phyloP scores from a whole-genome alignment of 495 filamentous ascomycete species.

The Aspergillus haitiensis region DNA sequence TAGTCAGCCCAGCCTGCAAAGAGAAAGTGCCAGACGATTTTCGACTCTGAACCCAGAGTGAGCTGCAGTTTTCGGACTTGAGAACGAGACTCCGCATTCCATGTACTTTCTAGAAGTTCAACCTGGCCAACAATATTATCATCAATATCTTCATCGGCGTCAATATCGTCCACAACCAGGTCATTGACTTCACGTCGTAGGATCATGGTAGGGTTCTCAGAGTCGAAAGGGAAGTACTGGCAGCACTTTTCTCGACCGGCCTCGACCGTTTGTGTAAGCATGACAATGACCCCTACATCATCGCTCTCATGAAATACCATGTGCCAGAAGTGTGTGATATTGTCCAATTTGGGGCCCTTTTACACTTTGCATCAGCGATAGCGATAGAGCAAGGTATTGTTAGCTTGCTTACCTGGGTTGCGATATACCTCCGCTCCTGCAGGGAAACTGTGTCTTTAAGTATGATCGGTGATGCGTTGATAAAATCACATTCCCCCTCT shows the following conservation, averaged over 20 bases:
- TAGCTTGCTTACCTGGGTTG: constrained; percentile 56
- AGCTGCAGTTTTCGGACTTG: constrained; percentile 58
- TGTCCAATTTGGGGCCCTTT: constrained; percentile 75
- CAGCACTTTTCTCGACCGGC: constrained; percentile 82
- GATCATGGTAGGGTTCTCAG: constrained; percentile 60
- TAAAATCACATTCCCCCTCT: constrained; percentile 80
- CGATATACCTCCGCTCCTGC: constrained; percentile 61
- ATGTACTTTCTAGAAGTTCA: constrained; percentile 46
- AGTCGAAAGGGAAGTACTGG: constrained; percentile 76
- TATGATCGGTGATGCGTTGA: constrained; percentile 90
- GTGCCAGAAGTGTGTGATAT: constrained; percentile 82
- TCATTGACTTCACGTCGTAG: constrained; percentile 53
- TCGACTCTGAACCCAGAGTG: constrained; percentile 58
- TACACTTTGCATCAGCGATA: constrained; percentile 6
- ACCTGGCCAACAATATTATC: constrained; percentile 40
- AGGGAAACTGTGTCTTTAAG: constrained; percentile 58
- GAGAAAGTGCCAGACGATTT: constrained; percentile 82
- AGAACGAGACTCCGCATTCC: constrained; percentile 50
- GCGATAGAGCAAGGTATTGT: constrained; percentile 12
- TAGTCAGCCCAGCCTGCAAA: constrained; percentile 96
- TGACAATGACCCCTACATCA: constrained; percentile 82
- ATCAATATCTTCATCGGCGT: constrained; percentile 21
- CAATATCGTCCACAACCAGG: constrained; percentile 30
- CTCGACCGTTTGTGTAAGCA: constrained; percentile 92
- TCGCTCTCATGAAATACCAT: constrained; percentile 89